These are phyloP conservation scores for Phyllostachys edulis DNA, from an alignment of 176 grass and related monocot species.

Conservation along the genomic window DNA sequence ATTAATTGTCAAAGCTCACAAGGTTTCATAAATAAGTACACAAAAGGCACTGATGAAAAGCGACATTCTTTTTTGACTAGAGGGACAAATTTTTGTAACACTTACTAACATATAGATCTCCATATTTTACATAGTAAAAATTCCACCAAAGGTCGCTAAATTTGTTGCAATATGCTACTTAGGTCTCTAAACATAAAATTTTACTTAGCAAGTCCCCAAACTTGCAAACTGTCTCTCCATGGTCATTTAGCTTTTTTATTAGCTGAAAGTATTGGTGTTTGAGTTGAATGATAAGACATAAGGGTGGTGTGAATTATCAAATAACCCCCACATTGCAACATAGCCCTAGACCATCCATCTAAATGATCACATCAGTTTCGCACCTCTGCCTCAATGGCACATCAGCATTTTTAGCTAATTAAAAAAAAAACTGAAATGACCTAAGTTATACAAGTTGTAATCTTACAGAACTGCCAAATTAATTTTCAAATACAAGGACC, in stretches of 20 bases:
- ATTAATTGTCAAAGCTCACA: no score
- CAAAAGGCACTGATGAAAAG: no score
- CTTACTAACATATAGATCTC: background rate
- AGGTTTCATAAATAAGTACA: no score
- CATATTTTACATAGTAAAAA: background rate
- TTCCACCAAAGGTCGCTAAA: background rate
- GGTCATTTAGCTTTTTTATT: background rate
- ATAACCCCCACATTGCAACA: background rate
- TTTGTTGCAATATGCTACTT: background rate
- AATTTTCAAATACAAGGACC: background rate
- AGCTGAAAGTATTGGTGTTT: no score
- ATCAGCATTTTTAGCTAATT: background rate
- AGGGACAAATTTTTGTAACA: background rate
- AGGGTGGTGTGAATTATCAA: no score
- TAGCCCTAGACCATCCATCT: background rate
- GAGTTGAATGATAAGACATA: background rate
- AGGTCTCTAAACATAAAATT: background rate
- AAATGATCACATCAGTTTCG: background rate
- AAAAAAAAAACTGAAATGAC: no score
- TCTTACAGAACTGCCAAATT: background rate
- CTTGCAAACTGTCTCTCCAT: background rate
- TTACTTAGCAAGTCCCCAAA: background rate
- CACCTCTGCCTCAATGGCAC: background rate
- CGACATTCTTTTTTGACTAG: no score
- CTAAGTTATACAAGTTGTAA: no score